These are phyloP conservation scores for Penicillium frequentans DNA, from an alignment of 2,329 filamentous ascomycete species.

Conservation along the genomic window DNA sequence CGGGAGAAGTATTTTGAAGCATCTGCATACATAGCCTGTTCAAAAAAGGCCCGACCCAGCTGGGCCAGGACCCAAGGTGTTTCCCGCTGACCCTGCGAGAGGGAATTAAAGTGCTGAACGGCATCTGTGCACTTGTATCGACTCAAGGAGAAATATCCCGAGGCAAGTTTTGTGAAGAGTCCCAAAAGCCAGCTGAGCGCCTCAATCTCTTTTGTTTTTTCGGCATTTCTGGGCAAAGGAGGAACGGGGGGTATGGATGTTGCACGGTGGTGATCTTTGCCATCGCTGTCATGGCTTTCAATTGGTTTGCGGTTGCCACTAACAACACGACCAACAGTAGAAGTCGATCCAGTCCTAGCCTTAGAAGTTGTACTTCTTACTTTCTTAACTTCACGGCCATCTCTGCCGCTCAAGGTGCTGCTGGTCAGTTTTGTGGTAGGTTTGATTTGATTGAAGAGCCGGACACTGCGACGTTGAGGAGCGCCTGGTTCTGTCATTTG, in stretches of 20 bases:
- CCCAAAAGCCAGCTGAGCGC: slow-evolving; percentile 75
- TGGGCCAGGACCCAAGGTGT: slow-evolving; percentile 92
- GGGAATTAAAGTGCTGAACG: slow-evolving; percentile 67
- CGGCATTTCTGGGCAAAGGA: slow-evolving; percentile 40
- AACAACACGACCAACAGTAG: slow-evolving; percentile 79
- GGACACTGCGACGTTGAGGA: slow-evolving; percentile 68
- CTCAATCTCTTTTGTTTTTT: slow-evolving; percentile 69
- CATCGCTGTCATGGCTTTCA: slow-evolving; percentile 64
- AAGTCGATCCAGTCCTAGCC: slow-evolving; percentile 63
- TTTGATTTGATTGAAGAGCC: slow-evolving; percentile 70
- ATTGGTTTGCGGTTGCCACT: slow-evolving; percentile 82
- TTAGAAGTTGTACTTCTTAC: slow-evolving; percentile 72
- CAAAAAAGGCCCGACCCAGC: slow-evolving; percentile 86
- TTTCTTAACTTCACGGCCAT: slow-evolving; percentile 77
- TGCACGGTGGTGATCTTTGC: slow-evolving; percentile 56
- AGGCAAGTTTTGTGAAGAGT: slow-evolving; percentile 76
- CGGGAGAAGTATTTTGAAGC: slow-evolving; percentile 83
- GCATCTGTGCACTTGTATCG: slow-evolving; percentile 79
- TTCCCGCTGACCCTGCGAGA: slow-evolving; percentile 75
- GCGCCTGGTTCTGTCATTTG: slow-evolving; percentile 63
- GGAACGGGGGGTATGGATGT: slow-evolving; percentile 33
- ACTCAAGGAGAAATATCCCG: slow-evolving; percentile 74
- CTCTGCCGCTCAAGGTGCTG: slow-evolving; percentile 58
- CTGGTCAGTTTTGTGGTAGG: slow-evolving; percentile 65
- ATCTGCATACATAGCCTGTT: slow-evolving; percentile 81